phyloP scores from a whole-genome alignment of 768 basidiomycete species.

The Leccinum imitatum region DNA sequence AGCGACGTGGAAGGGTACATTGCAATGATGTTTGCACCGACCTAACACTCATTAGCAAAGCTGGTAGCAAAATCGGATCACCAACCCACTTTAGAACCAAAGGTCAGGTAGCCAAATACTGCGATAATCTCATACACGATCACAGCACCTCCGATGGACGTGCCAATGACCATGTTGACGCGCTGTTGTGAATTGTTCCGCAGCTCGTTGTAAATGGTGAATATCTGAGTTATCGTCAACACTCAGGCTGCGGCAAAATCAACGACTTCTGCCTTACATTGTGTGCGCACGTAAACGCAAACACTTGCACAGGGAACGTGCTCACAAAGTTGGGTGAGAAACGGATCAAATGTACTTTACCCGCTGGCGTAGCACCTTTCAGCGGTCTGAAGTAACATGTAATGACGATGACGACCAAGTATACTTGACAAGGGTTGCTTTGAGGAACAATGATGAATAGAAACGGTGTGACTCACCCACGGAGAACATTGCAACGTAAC shows the following conservation, averaged over 20 bases:
- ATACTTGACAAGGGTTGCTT: slow-evolving; percentile 49
- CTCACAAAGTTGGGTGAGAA: slow-evolving; percentile 78
- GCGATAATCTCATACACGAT: slow-evolving; percentile 87
- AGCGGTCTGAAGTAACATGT: slow-evolving; percentile 76
- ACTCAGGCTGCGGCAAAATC: slow-evolving; percentile 1
- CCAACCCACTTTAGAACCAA: slow-evolving; percentile 74
- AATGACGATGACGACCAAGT: slow-evolving; percentile 78
- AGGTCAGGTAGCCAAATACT: slow-evolving; percentile 88
- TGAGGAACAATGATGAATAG: slow-evolving; percentile 1
- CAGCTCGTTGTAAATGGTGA: slow-evolving; percentile 93
- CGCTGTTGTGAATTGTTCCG: slow-evolving; percentile 73
- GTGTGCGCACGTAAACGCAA: slow-evolving; percentile 90
- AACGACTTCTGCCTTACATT: slow-evolving; percentile 54
- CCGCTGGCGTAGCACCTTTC: slow-evolving; percentile 57
- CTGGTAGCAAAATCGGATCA: not conserved
- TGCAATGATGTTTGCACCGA: slow-evolving; percentile 90
- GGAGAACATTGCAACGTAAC: slow-evolving; percentile 88
- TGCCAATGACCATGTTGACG: slow-evolving; percentile 85
- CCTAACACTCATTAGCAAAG: slow-evolving; percentile 40
- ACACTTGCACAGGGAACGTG: slow-evolving; percentile 91
- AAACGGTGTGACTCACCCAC: slow-evolving; percentile 58
- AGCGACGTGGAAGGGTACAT: slow-evolving; percentile 92
- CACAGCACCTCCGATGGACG: slow-evolving; percentile 83
- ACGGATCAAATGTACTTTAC: slow-evolving; percentile 69
- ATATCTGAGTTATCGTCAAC: slow-evolving; percentile 53